phyloP scores from a whole-genome alignment of 2,329 filamentous ascomycete species.

The Pseudogymnoascus sp. region DNA sequence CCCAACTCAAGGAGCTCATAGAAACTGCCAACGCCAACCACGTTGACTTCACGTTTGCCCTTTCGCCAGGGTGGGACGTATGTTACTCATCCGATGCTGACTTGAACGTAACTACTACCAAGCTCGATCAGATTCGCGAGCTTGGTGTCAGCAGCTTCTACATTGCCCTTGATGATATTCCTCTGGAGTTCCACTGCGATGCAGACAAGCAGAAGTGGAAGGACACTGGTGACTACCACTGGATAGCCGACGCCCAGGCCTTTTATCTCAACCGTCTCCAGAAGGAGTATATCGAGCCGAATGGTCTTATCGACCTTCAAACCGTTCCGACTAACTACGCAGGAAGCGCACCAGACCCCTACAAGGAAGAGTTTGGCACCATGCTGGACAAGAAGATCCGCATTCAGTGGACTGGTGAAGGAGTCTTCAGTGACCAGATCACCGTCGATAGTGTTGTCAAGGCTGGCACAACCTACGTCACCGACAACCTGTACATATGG shows the following conservation, averaged over 20 bases:
- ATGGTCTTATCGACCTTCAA: conserved; percentile 18
- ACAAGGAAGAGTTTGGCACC: conserved; percentile 21
- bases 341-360: conserved; percentile 18
- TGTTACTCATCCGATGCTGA: conserved; percentile 20
- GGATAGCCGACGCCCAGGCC: conserved; percentile 20
- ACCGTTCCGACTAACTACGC: conserved; percentile 21
- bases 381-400: conserved; percentile 22
- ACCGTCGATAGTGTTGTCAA: conserved; percentile 18
- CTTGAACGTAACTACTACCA: conserved; percentile 19
- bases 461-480: conserved; percentile 19
- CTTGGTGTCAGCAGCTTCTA: conserved; percentile 21
- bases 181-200: conserved; percentile 19
- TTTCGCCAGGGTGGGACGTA: conserved; percentile 18
- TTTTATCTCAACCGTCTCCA: conserved; percentile 21
- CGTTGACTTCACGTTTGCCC: conserved; percentile 22
- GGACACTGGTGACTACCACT: conserved; percentile 14
- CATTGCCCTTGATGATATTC: conserved; percentile 21
- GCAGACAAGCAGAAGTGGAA: conserved; percentile 19
- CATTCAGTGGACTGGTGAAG: conserved; percentile 24
- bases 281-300: conserved; percentile 17
- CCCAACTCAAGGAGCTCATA: conserved; percentile 18
- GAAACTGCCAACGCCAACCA: conserved; percentile 19
- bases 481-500: conserved; percentile 22
- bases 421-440: conserved; percentile 21
- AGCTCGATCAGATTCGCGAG: conserved; percentile 20